Percentiles rank a stretch among this genome's conserved stretches.
These are phyloP conservation scores for Chytriomyces sp. DNA, from an alignment of 192 early-diverging fungal genomes.

Conservation along the genomic window DNA sequence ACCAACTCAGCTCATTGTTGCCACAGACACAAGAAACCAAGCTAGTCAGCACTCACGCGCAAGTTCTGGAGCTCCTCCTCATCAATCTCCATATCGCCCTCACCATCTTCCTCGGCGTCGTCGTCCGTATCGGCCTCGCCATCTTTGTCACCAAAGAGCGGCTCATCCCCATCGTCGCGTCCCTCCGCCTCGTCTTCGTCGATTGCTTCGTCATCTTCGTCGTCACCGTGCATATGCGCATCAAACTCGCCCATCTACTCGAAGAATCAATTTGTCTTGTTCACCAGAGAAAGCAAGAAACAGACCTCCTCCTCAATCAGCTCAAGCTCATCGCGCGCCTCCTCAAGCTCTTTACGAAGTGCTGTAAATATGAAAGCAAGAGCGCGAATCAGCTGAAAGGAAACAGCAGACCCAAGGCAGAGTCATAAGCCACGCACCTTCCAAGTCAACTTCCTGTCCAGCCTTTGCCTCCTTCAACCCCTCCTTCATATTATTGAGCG, in stretches of 20 bases:
- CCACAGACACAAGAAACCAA: background rate
- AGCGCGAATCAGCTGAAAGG: background rate
- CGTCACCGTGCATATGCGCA: slow-evolving; percentile 15
- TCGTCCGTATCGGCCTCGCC: slow-evolving; percentile 3
- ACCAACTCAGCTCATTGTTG: no score
- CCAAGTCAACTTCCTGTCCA: slow-evolving; percentile 19
- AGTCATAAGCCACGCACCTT: slow-evolving; percentile 2
- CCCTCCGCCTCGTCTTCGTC: no score
- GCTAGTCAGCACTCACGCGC: background rate
- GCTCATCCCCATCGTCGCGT: background rate
- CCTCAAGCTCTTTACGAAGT: slow-evolving; percentile 20
- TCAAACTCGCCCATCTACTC: no score
- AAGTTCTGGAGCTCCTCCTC: background rate
- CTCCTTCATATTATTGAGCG: slow-evolving; percentile 1
- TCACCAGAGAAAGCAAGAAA: no score
- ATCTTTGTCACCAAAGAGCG: background rate
- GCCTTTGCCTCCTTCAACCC: background rate
- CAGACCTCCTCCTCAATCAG: slow-evolving; percentile 27
- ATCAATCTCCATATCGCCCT: slow-evolving; percentile 30
- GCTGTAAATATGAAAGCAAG: slow-evolving; percentile 3
- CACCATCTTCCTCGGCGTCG: slow-evolving; percentile 11
- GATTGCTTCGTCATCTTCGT: slow-evolving; percentile 18
- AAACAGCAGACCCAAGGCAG: no score
- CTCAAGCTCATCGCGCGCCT: background rate
- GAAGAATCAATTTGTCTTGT: background rate